These are phyloP conservation scores for Calonectria multiphialidica DNA, from an alignment of 2,329 filamentous ascomycete genomes.

Conservation along the genomic window DNA sequence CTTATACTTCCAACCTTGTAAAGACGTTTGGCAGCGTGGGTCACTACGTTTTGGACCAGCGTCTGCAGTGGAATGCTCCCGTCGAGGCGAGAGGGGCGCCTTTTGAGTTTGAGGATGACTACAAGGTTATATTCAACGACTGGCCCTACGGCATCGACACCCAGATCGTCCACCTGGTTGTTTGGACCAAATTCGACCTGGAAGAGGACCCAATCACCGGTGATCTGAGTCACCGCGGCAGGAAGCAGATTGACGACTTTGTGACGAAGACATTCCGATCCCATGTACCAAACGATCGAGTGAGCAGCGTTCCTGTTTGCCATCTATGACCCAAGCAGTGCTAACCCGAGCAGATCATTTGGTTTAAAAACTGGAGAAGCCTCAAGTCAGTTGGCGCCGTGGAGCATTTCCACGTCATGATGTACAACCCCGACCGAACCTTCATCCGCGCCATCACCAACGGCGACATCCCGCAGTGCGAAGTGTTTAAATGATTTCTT, in stretches of 20 bases:
- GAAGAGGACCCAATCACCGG: slow-evolving; percentile 74
- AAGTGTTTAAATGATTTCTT: slow-evolving; percentile 46
- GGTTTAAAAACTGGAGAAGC: slow-evolving; percentile 82
- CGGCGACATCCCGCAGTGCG: slow-evolving; percentile 77
- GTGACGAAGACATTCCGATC: slow-evolving; percentile 75
- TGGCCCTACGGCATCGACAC: slow-evolving; percentile 92
- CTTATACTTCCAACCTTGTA: slow-evolving; percentile 74
- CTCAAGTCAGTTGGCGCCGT: slow-evolving; percentile 89
- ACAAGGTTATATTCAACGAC: slow-evolving; percentile 87
- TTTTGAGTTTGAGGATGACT: slow-evolving; percentile 65
- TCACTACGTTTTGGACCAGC: slow-evolving; percentile 78
- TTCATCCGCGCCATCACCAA: slow-evolving; percentile 80
- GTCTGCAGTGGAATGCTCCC: slow-evolving; percentile 76
- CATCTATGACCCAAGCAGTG: not conserved
- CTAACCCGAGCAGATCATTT: slow-evolving; percentile 47
- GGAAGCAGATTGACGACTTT: slow-evolving; percentile 76
- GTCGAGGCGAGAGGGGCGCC: slow-evolving; percentile 50
- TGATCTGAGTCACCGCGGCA: slow-evolving; percentile 74
- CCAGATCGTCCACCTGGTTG: slow-evolving; percentile 84
- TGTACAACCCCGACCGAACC: slow-evolving; percentile 78
- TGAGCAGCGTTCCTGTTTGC: slow-evolving; percentile 50
- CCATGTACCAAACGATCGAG: slow-evolving; percentile 63
- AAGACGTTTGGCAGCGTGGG: slow-evolving; percentile 81
- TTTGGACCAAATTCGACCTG: slow-evolving; percentile 92
- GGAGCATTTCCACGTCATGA: slow-evolving; percentile 96